Base-by-base conservation (phyloP, 768 basidiomycete species). In the Lactarius deliciosus region DNA sequence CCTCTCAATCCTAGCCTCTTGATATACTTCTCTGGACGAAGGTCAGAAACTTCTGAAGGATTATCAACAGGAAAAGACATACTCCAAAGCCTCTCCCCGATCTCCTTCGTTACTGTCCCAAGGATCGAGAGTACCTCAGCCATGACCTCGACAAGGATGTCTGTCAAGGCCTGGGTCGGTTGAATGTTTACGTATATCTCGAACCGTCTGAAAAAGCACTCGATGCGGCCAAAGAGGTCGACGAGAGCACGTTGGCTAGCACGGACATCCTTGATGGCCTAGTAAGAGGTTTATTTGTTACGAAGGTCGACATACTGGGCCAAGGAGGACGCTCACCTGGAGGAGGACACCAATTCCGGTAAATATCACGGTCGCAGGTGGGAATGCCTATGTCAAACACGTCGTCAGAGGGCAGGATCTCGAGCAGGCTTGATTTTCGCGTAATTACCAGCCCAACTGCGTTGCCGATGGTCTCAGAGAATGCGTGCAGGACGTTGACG, bases 401-500 rank as follows among this genome's bases (percentile, higher is more conserved):
- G 50, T 53, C 13, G 50, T 53, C 15, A 53, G 50, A 53, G 13
- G 50, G 25, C 25, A 25, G 13, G 11, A 50, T 25, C 22, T 13
- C 47, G 22, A 53, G 50, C 25, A 15, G 25, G 13, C 25, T 6
- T 53, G 15, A 53, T 11, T 25, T 13, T 25, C 11, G 50, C 6
- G 50, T 53, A 53, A 15, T 53, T 53, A 53, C 50, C 50, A 28
- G 50, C 50, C 50, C 50, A 53, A 53, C 50, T 25, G 13, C 50
- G 50, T 28, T 53, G 50, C 50, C 50, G 50, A 53, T 5, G 22
- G 50, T 53, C 50, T 53, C 50, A 13, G 50, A 53, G 25, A 53
- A 28, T 22, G 13, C 11, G 15, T 10, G n/a, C 50, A 53, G 15
- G 22, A 53, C 50, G 50, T 53, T 53, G 50, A 53, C 50, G 15